A percentile compares a stretch with the other conserved stretches of the same genome.
phyloP scores from a whole-genome alignment of 177 flowering plant genomes.

The Telopea speciosissima region DNA sequence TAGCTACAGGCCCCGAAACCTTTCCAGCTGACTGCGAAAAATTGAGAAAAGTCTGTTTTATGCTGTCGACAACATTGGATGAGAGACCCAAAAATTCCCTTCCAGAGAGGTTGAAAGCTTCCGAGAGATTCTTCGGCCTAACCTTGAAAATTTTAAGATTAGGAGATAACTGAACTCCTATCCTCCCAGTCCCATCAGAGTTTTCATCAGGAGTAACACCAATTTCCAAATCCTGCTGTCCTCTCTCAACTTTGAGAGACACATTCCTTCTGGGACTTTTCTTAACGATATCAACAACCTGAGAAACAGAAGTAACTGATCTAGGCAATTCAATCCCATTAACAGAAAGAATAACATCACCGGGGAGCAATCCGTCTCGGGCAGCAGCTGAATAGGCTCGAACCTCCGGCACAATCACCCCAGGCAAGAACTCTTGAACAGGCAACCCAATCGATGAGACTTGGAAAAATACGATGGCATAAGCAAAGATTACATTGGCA shows the following conservation, averaged over 20 bases:
- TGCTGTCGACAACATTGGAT: slow-evolving; percentile 61
- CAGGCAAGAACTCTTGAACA: slow-evolving; percentile 83
- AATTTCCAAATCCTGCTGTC: slow-evolving; percentile 44
- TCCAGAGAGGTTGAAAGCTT: slow-evolving; percentile 50
- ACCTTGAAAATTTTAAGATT: slow-evolving; percentile 56
- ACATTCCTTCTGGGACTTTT: slow-evolving; percentile 58
- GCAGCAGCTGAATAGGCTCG: slow-evolving; percentile 76
- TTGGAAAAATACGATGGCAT: slow-evolving; percentile 67
- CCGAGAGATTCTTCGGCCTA: slow-evolving; percentile 40
- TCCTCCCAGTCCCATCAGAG: slow-evolving; percentile 76
- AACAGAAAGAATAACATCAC: slow-evolving; percentile 73
- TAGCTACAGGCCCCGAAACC: slow-evolving; percentile 94
- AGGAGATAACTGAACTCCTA: slow-evolving; percentile 87
- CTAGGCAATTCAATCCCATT: slow-evolving; percentile 54
- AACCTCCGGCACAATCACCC: slow-evolving; percentile 89
- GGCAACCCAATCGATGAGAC: slow-evolving; percentile 86
- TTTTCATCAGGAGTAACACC: slow-evolving; percentile 70
- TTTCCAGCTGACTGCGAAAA: slow-evolving; percentile 84
- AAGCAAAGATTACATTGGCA: slow-evolving; percentile 87
- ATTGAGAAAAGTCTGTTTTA: slow-evolving; percentile 81
- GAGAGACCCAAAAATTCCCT: slow-evolving; percentile 76
- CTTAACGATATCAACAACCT: slow-evolving; percentile 74
- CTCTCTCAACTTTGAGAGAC: slow-evolving; percentile 62
- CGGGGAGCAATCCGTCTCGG: slow-evolving; percentile 74
- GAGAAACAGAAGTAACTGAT: slow-evolving; percentile 45